Base-by-base conservation (phyloP, 495 filamentous ascomycete genomes). In the Aspergillus haitiensis region DNA sequence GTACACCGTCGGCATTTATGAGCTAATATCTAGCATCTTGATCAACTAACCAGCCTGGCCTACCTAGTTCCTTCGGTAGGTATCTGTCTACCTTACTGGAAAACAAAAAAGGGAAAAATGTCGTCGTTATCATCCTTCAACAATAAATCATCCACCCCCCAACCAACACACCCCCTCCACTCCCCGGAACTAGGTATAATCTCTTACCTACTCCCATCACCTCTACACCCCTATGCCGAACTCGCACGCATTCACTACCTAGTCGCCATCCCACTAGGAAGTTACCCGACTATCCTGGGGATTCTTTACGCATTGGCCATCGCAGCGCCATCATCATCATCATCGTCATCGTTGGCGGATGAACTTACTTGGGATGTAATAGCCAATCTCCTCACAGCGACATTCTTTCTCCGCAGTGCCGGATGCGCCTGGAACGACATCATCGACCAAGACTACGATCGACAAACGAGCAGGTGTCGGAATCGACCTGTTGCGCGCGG, bases 391-490 rank as follows among this genome's bases (percentile, higher is more conserved):
- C 51, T 48, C 13, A 6, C 59, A 2, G 34, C 51, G 40, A 56
- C 37, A 7, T 46, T 62, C n/a, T 37, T 62, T 6, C 32, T 68
- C 5, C 59, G 66, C 11, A 15, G 55, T 13, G 60, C 56, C 2
- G 63, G 51, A 6, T 68, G 67, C 34, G 51, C 62, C 8, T 78
- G 75, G 75, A 77, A 81, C 58, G 77, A 80, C 55, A 75, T 53
- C 27, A 35, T 75, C 10, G 78, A 81, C 62, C 62, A 61, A 11
- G 68, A 75, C 9, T 67, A 70, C 32, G 78, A 81, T 55, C 58
- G 74, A 0, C 67, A 66, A 7, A 73, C 78, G 0, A 52, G 47
- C 3, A 70, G 77, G 0, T 70, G 64, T 13, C 56, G 63, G 5
- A 56, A 65, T 36, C 70, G 78, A 11, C 78, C 78, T 7, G 35